A percentile compares a stretch with the other conserved stretches of the same genome.
Conservation (phyloP, 2,329 filamentous ascomycete species). For the Epicoccum sorghinum region DNA sequence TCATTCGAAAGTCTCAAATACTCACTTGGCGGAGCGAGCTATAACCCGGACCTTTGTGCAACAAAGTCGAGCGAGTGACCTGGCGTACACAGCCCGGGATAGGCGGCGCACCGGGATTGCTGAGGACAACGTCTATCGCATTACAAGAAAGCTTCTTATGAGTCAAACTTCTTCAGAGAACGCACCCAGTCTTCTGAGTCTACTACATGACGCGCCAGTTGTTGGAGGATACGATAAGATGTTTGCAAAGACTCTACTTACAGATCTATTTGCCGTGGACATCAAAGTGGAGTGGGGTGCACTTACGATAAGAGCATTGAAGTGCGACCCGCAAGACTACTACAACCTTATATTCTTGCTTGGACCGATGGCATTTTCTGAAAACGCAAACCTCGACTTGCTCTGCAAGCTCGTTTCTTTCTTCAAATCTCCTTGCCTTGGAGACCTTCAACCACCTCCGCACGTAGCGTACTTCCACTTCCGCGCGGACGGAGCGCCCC, state of each 20-base stretch:
- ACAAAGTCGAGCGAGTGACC: not conserved
- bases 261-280: slow-evolving; percentile 49
- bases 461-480: slow-evolving; percentile 45
- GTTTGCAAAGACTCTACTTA: slow-evolving; percentile 45
- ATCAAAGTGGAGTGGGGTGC: slow-evolving; percentile 53
- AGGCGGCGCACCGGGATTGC: not conserved
- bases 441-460: slow-evolving; percentile 45
- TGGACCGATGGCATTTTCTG: slow-evolving; percentile 52
- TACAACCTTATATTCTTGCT: slow-evolving; percentile 56
- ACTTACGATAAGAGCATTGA: slow-evolving; percentile 48
- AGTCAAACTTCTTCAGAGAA: slow-evolving; percentile 17
- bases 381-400: slow-evolving; percentile 47
- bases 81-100: slow-evolving; percentile 24
- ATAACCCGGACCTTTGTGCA: not conserved
- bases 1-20: not conserved
- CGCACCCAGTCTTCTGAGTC: slow-evolving; percentile 11
- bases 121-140: slow-evolving; percentile 14
- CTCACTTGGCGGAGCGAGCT: slow-evolving; percentile 8
- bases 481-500: slow-evolving; percentile 36
- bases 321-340: slow-evolving; percentile 26
- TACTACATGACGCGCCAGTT: slow-evolving; percentile 41
- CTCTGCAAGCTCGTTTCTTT: slow-evolving; percentile 56
- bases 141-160: slow-evolving; percentile 20
- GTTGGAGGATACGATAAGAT: slow-evolving; percentile 50
- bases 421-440: slow-evolving; percentile 49